Evolutionary conservation across 306 rosid species (phyloP).

Genomic region (Oemleria cerasiformis): DNA sequence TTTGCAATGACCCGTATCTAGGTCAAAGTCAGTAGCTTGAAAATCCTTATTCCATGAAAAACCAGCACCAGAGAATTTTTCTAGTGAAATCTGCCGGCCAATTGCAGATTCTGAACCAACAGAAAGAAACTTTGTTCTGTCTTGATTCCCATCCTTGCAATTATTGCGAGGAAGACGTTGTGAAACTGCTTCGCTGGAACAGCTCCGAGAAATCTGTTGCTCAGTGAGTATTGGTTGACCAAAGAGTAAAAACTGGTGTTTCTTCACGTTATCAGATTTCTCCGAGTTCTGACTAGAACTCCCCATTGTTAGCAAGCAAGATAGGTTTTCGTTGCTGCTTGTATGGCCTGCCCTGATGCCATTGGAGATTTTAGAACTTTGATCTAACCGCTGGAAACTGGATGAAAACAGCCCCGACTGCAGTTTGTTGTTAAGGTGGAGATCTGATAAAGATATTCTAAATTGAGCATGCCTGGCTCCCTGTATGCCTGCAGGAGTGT

Average conservation of each 20-base stretch:
- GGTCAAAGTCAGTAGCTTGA: conserved; percentile 38
- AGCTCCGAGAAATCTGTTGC: conserved; percentile 66
- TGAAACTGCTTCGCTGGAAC: conserved; percentile 42
- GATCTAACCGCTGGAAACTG: conserved; percentile 39
- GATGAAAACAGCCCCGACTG: conserved; percentile 71
- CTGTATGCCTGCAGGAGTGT: conserved; percentile 99
- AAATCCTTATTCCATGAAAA: conserved; percentile 48
- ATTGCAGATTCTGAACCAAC: conserved; percentile 42
- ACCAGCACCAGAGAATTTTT: conserved; percentile 50
- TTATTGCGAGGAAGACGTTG: conserved; percentile 29
- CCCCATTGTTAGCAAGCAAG: conserved; percentile 69
- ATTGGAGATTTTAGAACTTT: conserved; percentile 46
- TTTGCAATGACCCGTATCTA: conserved; percentile 82
- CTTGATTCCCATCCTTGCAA: conserved; percentile 29
- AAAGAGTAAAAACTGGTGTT: conserved; percentile 80
- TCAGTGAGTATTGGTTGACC: conserved; percentile 97
- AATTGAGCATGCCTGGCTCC: conserved; percentile 99
- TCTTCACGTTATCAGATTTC: conserved; percentile 62
- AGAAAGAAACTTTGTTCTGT: conserved; percentile 42
- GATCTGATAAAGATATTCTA: conserved; percentile 79
- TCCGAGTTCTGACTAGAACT: conserved; percentile 59
- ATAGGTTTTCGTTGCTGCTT: conserved; percentile 49
- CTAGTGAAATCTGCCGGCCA: conserved; percentile 39
- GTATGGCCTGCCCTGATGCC: conserved; percentile 37
- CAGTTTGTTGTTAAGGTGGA: conserved; percentile 64